A percentile compares a stretch with the other conserved stretches of the same genome.
These are phyloP conservation scores for Terfezia claveryi DNA, from an alignment of 495 filamentous ascomycete species.

Conservation along the genomic window DNA sequence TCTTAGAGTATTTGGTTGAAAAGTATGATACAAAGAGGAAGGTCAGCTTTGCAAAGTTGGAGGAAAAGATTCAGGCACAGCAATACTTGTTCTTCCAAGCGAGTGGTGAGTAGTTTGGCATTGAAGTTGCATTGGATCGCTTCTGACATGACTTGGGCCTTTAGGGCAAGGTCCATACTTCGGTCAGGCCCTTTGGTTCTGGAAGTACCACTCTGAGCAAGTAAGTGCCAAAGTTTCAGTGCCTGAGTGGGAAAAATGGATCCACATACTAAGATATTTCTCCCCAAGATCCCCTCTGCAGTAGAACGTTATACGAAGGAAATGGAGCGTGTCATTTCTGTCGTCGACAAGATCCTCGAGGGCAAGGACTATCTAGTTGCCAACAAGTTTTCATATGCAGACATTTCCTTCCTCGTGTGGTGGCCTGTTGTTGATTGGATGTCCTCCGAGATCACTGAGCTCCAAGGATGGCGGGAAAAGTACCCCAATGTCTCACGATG, in stretches of 20 bases:
- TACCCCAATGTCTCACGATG: slow-evolving; percentile 1
- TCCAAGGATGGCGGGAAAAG: not conserved
- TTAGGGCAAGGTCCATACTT: slow-evolving; percentile 46
- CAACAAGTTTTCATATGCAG: slow-evolving; percentile 34
- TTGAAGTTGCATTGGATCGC: too few species aligned
- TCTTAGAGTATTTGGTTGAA: slow-evolving; percentile 47
- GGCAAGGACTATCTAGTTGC: slow-evolving; percentile 38
- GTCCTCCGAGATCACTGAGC: not conserved
- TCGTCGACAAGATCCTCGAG: slow-evolving; percentile 32
- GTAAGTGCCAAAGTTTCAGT: not conserved
- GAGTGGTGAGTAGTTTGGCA: slow-evolving; percentile 19
- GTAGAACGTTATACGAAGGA: slow-evolving; percentile 39
- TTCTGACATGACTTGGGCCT: slow-evolving; percentile 9
- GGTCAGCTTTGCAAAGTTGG: slow-evolving; percentile 29
- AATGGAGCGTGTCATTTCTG: slow-evolving; percentile 34
- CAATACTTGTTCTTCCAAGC: slow-evolving; percentile 49
- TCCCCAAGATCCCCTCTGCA: slow-evolving; percentile 22
- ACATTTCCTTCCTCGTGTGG: slow-evolving; percentile 39
- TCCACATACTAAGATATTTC: too few species aligned
- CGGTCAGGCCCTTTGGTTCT: slow-evolving; percentile 31
- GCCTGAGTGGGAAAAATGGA: too few species aligned
- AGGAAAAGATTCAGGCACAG: slow-evolving; percentile 32
- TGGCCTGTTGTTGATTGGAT: slow-evolving; percentile 13
- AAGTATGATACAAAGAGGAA: slow-evolving; percentile 43
- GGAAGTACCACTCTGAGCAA: slow-evolving; percentile 29